phyloP scores from a whole-genome alignment of 805 yeast genomes.

The Metschnikowia santaceciliae region DNA sequence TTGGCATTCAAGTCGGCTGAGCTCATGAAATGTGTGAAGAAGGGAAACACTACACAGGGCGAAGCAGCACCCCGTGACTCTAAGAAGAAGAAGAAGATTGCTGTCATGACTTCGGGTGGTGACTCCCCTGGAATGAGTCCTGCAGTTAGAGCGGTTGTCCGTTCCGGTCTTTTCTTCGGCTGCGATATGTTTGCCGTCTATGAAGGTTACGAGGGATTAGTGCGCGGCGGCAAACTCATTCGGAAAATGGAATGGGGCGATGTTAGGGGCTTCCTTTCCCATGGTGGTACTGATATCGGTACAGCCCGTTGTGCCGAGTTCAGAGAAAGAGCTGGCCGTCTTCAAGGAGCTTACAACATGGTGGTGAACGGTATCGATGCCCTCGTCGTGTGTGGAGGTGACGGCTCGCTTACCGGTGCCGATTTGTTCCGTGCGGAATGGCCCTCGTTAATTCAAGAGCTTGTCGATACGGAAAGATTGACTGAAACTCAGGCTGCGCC shows the following conservation, averaged over 20 bases:
- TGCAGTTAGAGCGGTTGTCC: conserved; percentile 89
- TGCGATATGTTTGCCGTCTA: conserved; percentile 89
- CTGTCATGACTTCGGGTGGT: conserved; percentile 98
- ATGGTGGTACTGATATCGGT: conserved; percentile 95
- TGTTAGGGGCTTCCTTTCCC: conserved; percentile 87
- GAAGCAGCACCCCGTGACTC: background rate
- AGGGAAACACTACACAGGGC: background rate
- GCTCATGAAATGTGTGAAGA: conserved; percentile 17
- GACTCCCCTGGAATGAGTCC: conserved; percentile 99
- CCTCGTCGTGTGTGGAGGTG: conserved; percentile 95
- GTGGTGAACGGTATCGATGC: conserved; percentile 90
- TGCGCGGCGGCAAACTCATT: conserved; percentile 75
- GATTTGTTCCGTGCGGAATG: conserved; percentile 91
- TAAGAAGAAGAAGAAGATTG: conserved; percentile 46
- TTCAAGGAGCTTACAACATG: conserved; percentile 78
- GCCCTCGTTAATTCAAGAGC: conserved; percentile 81
- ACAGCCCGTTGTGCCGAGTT: conserved; percentile 91
- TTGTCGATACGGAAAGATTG: conserved; percentile 52
- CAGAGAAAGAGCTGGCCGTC: conserved; percentile 80
- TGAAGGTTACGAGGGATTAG: conserved; percentile 95
- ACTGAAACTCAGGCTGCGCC: conserved; percentile 56
- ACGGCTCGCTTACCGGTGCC: conserved; percentile 97
- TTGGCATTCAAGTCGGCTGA: conserved; percentile 23
- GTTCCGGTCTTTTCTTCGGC: conserved; percentile 81
- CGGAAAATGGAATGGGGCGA: conserved; percentile 87